These are phyloP conservation scores for Chenopodium formosanum DNA, from an alignment of 148 eudicot genomes.

Conservation along the genomic window DNA sequence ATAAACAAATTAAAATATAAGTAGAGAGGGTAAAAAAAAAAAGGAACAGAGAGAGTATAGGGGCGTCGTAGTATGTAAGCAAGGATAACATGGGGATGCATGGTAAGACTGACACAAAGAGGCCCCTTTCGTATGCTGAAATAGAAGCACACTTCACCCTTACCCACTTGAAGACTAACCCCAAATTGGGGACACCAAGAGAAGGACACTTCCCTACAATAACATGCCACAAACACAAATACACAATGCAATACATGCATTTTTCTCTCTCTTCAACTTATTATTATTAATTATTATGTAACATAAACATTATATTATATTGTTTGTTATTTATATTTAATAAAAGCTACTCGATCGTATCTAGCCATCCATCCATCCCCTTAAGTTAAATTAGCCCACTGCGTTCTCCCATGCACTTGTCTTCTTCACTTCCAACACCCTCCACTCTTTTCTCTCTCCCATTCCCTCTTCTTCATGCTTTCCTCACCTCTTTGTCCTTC, in stretches of 20 bases:
- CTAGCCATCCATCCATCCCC: slow-evolving; percentile 7
- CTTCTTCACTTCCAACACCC: slow-evolving; percentile 59
- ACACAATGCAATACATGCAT: too few relatives aligned
- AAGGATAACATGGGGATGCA: slow-evolving; percentile 32
- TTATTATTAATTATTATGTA: slow-evolving; percentile 14
- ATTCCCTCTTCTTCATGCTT: slow-evolving; percentile 28
- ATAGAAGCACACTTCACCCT: slow-evolving; percentile 33
- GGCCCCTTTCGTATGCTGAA: slow-evolving; percentile 32
- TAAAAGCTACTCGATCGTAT: too few relatives aligned
- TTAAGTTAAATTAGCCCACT: slow-evolving; percentile 34
- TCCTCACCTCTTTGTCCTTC: slow-evolving; percentile 12
- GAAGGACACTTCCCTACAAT: slow-evolving; percentile 33
- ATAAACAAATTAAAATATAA: too few relatives aligned
- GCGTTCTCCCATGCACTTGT: slow-evolving; percentile 83
- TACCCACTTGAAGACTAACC: slow-evolving; percentile 60
- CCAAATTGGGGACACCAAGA: slow-evolving; percentile 41
- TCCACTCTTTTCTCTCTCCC: slow-evolving; percentile 18
- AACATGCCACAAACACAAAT: background rate
- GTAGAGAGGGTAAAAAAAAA: too few relatives aligned
- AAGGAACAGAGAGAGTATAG: too few relatives aligned
- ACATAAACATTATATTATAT: too few relatives aligned
- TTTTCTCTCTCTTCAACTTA: background rate
- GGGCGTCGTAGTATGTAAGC: too few relatives aligned
- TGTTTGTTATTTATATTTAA: too few relatives aligned
- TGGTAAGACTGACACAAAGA: slow-evolving; percentile 26